These are phyloP conservation scores for Chytriomyces sp. DNA, from an alignment of 192 early-diverging fungal genomes.

Conservation along the genomic window DNA sequence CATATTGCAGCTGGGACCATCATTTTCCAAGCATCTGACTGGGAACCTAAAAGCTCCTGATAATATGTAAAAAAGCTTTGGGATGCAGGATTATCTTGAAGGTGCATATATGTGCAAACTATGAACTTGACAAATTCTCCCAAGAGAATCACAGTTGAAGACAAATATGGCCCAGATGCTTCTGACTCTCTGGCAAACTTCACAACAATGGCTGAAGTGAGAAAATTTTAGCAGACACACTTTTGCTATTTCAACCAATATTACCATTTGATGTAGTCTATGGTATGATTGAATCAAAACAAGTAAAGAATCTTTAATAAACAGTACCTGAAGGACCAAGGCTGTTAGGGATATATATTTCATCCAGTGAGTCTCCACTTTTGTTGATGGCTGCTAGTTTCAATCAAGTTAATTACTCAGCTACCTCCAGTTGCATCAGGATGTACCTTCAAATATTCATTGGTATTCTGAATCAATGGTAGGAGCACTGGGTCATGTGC, in stretches of 20 bases:
- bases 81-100: too few species aligned
- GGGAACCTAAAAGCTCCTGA: conserved; percentile 56
- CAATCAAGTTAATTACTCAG: too few species aligned
- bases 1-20: conserved; percentile 79
- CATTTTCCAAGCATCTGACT: conserved; percentile 74
- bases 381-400: too few species aligned
- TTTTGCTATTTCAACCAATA: too few species aligned
- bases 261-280: not conserved
- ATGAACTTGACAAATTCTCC: conserved; percentile 82
- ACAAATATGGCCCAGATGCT: conserved; percentile 60
- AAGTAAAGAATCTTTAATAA: too few species aligned
- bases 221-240: too few species aligned
- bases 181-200: conserved; percentile 73
- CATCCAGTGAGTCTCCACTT: too few species aligned
- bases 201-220: conserved; percentile 82
- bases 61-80: too few species aligned
- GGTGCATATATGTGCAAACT: conserved; percentile 45
- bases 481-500: too few species aligned
- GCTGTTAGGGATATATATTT: conserved; percentile 84
- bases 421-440: too few species aligned
- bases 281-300: not conserved
- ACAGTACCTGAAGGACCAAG: conserved; percentile 87
- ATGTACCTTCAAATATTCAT: too few species aligned
- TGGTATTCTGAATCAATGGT: too few species aligned
- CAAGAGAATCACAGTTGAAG: conserved; percentile 90